Base-by-base conservation (phyloP, 73 alveolate species). In the Uronychia setigera region DNA sequence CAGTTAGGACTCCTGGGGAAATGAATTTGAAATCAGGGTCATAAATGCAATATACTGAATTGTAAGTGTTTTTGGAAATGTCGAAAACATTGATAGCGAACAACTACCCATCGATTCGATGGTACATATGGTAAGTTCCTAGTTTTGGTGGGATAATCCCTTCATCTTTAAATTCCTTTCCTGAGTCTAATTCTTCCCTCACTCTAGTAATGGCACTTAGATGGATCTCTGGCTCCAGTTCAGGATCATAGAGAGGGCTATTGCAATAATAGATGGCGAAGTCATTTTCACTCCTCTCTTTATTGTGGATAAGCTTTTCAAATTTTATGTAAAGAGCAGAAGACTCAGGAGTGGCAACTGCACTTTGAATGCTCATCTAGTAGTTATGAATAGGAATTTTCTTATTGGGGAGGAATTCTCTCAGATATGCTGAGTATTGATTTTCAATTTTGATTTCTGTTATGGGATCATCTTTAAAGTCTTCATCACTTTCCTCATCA, bases 91-190 rank as follows among this genome's bases (percentile, higher is more conserved):
- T 95, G 25, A 96, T 97, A 26, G 98, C 99, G 1, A 97, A 80
- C 0, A 97, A 88, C 58, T 94, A 79, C 26, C 96, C 97, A 87
- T 96, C 98, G 31, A 97, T 87, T 77, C 95, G 80, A 87, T 97
- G 98, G 77, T 92, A 90, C 93, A 95, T 90, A 88, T 96, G 97
- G 94, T 88, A 96, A 35, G 96, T 84, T 1, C 99, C 99, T 79
- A 86, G 91, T 75, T 59, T 77, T 46, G 88, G 80, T 25, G 96
- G 96, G 78, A 82, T 80, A 29, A 92, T 35, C 75, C 92, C 97
- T 0, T 93, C 88, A 80, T 92, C 92, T 80, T 89, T 87, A 33
- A 33, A 29, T 28, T 30, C n/a, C 67, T 46, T 46, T 19, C 19
- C 67, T 46, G 5, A 11, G 67, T 46, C 67, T 19, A 46, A 46